These are phyloP conservation scores for Peronospora belbahrii DNA, from an alignment of 352 stramenopile species.

Conservation along the genomic window DNA sequence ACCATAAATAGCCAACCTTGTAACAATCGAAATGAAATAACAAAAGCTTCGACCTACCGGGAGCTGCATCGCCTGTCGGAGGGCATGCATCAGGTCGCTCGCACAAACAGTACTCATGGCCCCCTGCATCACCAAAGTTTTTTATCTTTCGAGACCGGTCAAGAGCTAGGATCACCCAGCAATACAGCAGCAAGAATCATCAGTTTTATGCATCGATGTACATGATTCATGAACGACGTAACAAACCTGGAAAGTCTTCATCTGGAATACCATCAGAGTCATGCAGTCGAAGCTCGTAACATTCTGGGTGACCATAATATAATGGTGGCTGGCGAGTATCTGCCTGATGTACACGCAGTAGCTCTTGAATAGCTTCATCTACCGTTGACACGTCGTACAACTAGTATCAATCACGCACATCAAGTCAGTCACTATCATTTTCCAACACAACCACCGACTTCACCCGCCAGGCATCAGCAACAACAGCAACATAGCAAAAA, in stretches of 20 bases:
- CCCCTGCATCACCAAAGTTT: constrained; percentile 84
- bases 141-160: constrained; percentile 85
- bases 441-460: no score
- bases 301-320: constrained; percentile 84
- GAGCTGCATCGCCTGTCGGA: constrained; percentile 43
- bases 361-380: constrained; percentile 82
- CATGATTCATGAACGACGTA: neutral
- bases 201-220: constrained; percentile 5
- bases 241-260: constrained; percentile 76
- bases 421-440: neutral
- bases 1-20: neutral
- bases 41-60: constrained; percentile 22
- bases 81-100: constrained; percentile 79
- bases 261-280: constrained; percentile 79
- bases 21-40: neutral
- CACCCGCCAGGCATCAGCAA: no score
- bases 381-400: constrained; percentile 83
- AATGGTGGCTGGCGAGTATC: constrained; percentile 52
- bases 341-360: constrained; percentile 63
- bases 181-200: neutral
- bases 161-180: constrained; percentile 33
- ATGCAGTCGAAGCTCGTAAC: constrained; percentile 80
- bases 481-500: neutral
- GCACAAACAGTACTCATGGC: constrained; percentile 84
- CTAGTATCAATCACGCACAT: constrained; percentile 22